A percentile compares a stretch with the other conserved stretches of the same genome.
Evolutionary conservation across 1,284 basidiomycete species (phyloP).

Genomic region (Boletellus deceptivus): DNA sequence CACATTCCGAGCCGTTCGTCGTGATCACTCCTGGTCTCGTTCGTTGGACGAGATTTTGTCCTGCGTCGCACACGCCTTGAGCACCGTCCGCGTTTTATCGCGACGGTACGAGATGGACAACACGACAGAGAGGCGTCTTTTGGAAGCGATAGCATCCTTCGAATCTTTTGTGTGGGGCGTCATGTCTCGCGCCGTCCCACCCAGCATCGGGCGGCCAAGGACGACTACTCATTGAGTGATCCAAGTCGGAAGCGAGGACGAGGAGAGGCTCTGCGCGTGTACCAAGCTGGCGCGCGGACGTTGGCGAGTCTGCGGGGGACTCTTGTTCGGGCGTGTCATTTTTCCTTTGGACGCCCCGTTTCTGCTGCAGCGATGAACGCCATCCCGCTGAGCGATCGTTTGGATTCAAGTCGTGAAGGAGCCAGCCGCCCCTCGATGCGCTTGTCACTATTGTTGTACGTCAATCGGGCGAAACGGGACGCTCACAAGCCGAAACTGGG

Average conservation of each 20-base stretch:
- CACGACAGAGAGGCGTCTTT: constrained; percentile 34
- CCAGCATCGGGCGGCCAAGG: constrained; percentile 47
- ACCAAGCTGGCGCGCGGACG: constrained; percentile 60
- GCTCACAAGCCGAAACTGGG: too few species aligned
- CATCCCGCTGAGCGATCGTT: too few species aligned
- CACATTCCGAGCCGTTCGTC: background rate
- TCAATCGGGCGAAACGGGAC: too few species aligned
- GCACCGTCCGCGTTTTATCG: constrained; percentile 7
- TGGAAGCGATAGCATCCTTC: constrained; percentile 63
- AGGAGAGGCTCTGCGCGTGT: constrained; percentile 55
- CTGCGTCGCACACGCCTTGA: background rate
- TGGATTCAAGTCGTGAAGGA: too few species aligned
- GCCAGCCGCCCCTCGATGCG: too few species aligned
- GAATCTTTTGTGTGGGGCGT: constrained; percentile 67
- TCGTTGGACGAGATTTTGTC: background rate
- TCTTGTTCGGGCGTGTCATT: constrained; percentile 51
- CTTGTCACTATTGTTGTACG: too few species aligned
- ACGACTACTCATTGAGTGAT: constrained; percentile 51
- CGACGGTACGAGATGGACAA: background rate
- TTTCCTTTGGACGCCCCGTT: background rate
- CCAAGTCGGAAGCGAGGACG: constrained; percentile 54
- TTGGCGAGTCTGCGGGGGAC: constrained; percentile 57
- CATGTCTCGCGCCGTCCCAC: constrained; percentile 55
- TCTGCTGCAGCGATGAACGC: background rate
- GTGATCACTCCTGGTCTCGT: constrained; percentile 5